Percentiles rank a stretch among this genome's conserved stretches.
phyloP scores from a whole-genome alignment of 1,284 basidiomycete genomes.

The Pseudozyma pruni region DNA sequence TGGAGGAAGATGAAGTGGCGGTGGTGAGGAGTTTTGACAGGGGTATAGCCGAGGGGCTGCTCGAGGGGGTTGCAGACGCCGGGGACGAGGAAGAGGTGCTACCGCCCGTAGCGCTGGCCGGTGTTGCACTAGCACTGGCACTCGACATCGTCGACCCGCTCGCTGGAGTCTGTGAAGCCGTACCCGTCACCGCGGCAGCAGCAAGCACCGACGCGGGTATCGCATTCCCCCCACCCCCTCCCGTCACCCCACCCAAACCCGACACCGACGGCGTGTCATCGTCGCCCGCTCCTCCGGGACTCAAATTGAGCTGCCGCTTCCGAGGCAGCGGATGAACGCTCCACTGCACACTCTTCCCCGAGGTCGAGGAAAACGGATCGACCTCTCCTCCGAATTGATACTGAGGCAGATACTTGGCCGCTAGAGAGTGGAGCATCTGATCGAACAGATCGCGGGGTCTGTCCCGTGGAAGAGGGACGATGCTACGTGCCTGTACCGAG shows the following conservation, averaged over 20 bases:
- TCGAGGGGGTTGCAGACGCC: neutral
- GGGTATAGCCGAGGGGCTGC: neutral
- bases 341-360: no score
- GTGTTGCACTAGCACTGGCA: conserved; percentile 2
- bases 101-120: neutral
- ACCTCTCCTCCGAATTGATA: no score
- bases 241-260: neutral
- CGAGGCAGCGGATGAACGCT: conserved; percentile 32
- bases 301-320: conserved; percentile 16
- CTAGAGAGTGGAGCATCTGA: conserved; percentile 18
- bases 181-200: conserved; percentile 2
- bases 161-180: neutral
- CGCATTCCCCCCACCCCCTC: conserved; percentile 9
- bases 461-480: neutral
- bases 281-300: neutral
- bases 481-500: no score
- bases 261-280: neutral
- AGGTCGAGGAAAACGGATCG: no score
- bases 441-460: conserved; percentile 29
- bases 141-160: neutral
- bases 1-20: neutral
- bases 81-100: conserved; percentile 1
- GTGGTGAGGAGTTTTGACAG: conserved; percentile 10
- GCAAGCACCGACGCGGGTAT: conserved; percentile 17
- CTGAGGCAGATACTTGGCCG: conserved; percentile 15